These are phyloP conservation scores for Dipodascus albidus DNA, from an alignment of 805 yeast species.

Conservation along the genomic window DNA sequence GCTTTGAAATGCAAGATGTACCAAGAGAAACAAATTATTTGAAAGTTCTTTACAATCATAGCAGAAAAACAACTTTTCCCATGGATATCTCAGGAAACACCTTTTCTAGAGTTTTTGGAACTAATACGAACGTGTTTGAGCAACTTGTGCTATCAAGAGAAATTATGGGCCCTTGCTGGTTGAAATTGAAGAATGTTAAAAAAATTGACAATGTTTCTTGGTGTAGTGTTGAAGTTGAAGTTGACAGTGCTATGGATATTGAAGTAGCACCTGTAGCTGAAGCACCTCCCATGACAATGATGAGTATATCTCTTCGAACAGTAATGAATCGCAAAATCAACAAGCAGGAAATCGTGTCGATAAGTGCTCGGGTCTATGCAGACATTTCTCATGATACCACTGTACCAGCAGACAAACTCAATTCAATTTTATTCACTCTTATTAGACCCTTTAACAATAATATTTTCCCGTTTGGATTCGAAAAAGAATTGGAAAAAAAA, in stretches of 20 bases:
- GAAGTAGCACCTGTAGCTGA: constrained; percentile 18
- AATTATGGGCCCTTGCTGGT: constrained; percentile 98
- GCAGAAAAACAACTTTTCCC: constrained; percentile 34
- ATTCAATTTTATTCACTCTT: constrained; percentile 54
- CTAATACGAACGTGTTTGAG: constrained; percentile 65
- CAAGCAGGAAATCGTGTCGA: constrained; percentile 78
- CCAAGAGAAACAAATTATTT: constrained; percentile 75
- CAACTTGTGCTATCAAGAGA: constrained; percentile 71
- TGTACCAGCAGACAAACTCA: constrained; percentile 46
- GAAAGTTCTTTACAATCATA: constrained; percentile 62
- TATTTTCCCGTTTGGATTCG: constrained; percentile 67
- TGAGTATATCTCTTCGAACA: constrained; percentile 73
- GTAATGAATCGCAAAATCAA: constrained; percentile 61
- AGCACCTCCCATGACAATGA: constrained; percentile 56
- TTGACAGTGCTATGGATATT: constrained; percentile 23
- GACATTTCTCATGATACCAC: constrained; percentile 69
- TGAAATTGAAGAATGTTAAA: constrained; percentile 56
- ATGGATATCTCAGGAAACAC: constrained; percentile 62
- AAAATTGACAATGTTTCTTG: constrained; percentile 51
- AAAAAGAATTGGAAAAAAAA: constrained; percentile 34
- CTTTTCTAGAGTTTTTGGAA: constrained; percentile 70
- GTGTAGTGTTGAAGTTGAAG: constrained; percentile 65
- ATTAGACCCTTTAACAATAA: constrained; percentile 55
- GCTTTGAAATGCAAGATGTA: constrained; percentile 73
- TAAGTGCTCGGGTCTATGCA: constrained; percentile 62